Evolutionary conservation across 2,329 filamentous ascomycete genomes (phyloP).

Genomic region (Harringtonia aguacate): DNA sequence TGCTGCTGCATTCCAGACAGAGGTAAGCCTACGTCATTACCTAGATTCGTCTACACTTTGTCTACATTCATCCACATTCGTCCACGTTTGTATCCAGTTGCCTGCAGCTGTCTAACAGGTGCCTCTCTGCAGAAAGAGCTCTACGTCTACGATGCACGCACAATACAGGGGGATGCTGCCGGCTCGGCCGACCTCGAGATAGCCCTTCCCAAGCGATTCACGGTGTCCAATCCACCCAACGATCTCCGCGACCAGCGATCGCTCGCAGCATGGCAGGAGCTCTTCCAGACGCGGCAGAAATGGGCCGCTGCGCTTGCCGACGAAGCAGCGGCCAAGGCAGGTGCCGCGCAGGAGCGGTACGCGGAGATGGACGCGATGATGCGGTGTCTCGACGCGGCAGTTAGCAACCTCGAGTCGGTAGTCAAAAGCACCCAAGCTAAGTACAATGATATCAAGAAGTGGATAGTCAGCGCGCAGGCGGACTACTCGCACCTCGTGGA

Average conservation of each 20-base stretch:
- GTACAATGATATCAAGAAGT: slow-evolving; percentile 58
- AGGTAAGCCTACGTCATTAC: slow-evolving; percentile 45
- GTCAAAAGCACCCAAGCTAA: slow-evolving; percentile 62
- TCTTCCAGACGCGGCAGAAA: slow-evolving; percentile 69
- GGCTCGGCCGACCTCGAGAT: slow-evolving; percentile 33
- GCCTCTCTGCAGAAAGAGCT: slow-evolving; percentile 65
- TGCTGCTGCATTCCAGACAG: slow-evolving; percentile 68
- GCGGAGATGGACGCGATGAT: slow-evolving; percentile 66
- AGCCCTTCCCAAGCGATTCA: slow-evolving; percentile 42
- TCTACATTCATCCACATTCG: too few relatives aligned
- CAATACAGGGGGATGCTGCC: slow-evolving; percentile 47
- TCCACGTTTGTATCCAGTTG: neutral
- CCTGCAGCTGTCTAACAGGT: neutral
- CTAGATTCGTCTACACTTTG: too few relatives aligned
- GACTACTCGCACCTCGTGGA: slow-evolving; percentile 55
- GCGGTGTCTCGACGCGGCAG: slow-evolving; percentile 71
- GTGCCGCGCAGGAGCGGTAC: slow-evolving; percentile 53
- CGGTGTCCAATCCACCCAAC: slow-evolving; percentile 63
- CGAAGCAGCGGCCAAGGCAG: slow-evolving; percentile 56
- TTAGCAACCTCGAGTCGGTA: slow-evolving; percentile 72
- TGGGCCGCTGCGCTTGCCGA: slow-evolving; percentile 68
- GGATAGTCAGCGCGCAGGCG: slow-evolving; percentile 55
- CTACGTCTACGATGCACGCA: slow-evolving; percentile 81
- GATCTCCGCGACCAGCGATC: slow-evolving; percentile 70
- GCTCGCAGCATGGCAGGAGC: slow-evolving; percentile 75